Base-by-base conservation (phyloP, 2,329 filamentous ascomycete genomes). In the Diplodia scrobiculata region DNA sequence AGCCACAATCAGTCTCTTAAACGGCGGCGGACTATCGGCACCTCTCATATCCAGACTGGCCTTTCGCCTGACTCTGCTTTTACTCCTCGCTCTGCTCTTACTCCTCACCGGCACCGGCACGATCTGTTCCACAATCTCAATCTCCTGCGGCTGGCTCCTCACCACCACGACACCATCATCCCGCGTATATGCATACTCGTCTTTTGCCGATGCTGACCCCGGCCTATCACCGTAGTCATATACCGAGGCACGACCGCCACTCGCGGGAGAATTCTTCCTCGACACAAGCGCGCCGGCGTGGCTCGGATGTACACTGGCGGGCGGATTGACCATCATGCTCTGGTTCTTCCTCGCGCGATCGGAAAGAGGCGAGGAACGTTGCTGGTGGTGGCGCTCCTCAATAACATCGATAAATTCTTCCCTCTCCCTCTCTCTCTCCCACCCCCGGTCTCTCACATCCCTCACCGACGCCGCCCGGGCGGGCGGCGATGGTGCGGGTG, bases 1-100 rank as follows among this genome's bases (percentile, higher is more conserved):
- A 32, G 76, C 76, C 52, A 79, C 76, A 63, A 79, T 77, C 58
- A 79, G 66, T 64, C 76, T 73, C 69, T 79, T 79, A n/a, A 45
- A 68, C 38, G 52, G 38, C 54, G 53, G 36, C 34, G 58, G 51
- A 13, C 60, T 58, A 2, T 52, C 65, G 41, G 65, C 65, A 6
- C 53, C 63, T 29, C 63, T 38, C 63, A 66, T 58, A 51, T 66
- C 63, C 63, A 66, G 47, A 27, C 63, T 66, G 11, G 17, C 53
- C 63, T 55, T 66, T 45, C 63, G 38, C 45, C 63, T 66, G 29
- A 51, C 53, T 51, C 51, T 25, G 34, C 63, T 65, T 47, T 53
- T 63, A 41, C 50, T 65, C 52, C 63, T 55, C 27, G 50, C 63
- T 25, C 52, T 34, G 25, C 63, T 54, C 51, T 11, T 27, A 17